These are phyloP conservation scores for Trichophyton benhamiae DNA, from an alignment of 2,329 filamentous ascomycete genomes.

Conservation along the genomic window DNA sequence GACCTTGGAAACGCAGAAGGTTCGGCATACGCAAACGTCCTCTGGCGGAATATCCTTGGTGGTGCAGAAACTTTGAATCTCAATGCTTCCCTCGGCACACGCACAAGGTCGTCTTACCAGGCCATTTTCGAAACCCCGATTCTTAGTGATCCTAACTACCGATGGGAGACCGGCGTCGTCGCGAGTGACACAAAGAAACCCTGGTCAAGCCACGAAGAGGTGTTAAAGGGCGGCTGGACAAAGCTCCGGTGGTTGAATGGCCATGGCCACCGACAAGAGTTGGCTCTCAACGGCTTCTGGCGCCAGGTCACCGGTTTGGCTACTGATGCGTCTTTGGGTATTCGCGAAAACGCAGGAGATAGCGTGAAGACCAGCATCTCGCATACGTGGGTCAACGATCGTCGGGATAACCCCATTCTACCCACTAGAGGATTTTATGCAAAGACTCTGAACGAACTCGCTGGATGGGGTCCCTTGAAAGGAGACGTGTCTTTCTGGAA, in stretches of 20 bases:
- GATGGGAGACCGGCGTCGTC: conserved; percentile 65
- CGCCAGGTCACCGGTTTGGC: conserved; percentile 73
- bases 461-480: conserved; percentile 67
- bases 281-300: conserved; percentile 75
- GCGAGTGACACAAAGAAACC: conserved; percentile 76
- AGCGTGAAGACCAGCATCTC: conserved; percentile 77
- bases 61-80: conserved; percentile 81
- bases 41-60: conserved; percentile 86
- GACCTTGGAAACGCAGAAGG: conserved; percentile 90
- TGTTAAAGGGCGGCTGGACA: conserved; percentile 61
- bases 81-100: conserved; percentile 77
- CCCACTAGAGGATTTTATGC: conserved; percentile 71
- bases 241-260: conserved; percentile 63
- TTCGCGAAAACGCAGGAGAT: conserved; percentile 78
- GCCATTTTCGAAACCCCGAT: conserved; percentile 74
- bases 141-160: conserved; percentile 68
- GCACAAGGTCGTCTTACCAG: conserved; percentile 84
- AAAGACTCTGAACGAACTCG: conserved; percentile 68
- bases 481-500: conserved; percentile 94
- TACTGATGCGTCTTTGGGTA: conserved; percentile 62
- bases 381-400: conserved; percentile 68
- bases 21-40: conserved; percentile 76
- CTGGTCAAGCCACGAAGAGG: conserved; percentile 91
- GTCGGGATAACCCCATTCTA: conserved; percentile 71
- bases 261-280: conserved; percentile 57